These are phyloP conservation scores for Neoscytalidium dimidiatum DNA, from an alignment of 2,329 filamentous ascomycete species.

Conservation along the genomic window DNA sequence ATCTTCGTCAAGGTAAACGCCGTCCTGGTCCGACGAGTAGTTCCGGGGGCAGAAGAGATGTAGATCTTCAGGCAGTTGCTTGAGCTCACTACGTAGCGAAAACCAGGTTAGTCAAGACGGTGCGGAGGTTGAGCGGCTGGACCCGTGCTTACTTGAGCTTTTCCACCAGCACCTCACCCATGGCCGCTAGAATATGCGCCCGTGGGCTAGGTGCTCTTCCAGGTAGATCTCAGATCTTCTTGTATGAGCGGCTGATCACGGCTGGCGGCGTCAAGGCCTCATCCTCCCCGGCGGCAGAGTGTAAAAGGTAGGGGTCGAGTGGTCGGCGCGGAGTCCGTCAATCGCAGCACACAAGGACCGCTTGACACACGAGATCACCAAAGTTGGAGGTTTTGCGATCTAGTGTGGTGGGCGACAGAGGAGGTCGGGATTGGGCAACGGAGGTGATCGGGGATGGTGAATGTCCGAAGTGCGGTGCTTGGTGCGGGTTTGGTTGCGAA, in stretches of 20 bases:
- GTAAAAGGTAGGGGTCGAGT: not conserved
- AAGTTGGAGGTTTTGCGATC: not conserved
- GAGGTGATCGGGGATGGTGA: not conserved
- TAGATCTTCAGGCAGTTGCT: slow-evolving; percentile 37
- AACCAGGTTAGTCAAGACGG: not conserved
- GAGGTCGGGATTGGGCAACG: not conserved
- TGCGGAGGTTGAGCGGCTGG: not conserved
- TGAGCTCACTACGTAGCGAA: slow-evolving; percentile 34
- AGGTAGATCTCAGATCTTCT: not conserved
- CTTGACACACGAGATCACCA: too few species aligned
- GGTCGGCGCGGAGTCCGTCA: not conserved
- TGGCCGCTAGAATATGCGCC: not conserved
- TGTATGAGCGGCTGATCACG: not conserved
- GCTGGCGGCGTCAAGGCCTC: not conserved
- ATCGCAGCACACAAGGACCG: too few species aligned
- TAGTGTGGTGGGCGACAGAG: not conserved
- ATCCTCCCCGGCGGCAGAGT: not conserved
- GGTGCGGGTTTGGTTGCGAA: too few species aligned
- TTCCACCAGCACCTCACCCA: slow-evolving; percentile 17
- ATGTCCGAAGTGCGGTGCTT: not conserved
- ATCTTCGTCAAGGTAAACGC: slow-evolving; percentile 50
- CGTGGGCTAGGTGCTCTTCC: not conserved
- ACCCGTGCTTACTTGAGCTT: slow-evolving; percentile 14
- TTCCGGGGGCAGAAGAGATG: slow-evolving; percentile 53
- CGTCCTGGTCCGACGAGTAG: slow-evolving; percentile 31